These are phyloP conservation scores for Phlyctochytrium planicorne DNA, from an alignment of 192 early-diverging fungal genomes.

Conservation along the genomic window DNA sequence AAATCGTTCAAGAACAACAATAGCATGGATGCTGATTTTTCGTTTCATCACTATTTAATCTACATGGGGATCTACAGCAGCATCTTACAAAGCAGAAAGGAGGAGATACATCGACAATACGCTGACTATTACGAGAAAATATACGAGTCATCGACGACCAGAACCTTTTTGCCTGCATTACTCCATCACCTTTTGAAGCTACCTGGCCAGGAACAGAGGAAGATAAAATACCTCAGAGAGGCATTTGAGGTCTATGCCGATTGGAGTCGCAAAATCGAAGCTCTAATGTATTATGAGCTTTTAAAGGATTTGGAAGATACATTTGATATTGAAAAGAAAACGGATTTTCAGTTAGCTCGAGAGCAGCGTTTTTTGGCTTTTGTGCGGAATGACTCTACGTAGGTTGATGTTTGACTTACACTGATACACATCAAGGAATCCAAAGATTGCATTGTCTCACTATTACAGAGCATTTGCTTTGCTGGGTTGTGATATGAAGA, in stretches of 20 bases:
- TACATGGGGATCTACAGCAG: conserved; percentile 25
- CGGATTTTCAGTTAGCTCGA: too few relatives aligned
- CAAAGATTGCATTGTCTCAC: too few relatives aligned
- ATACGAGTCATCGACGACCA: background rate
- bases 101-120: conserved; percentile 22
- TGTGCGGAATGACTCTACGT: too few relatives aligned
- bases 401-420: too few relatives aligned
- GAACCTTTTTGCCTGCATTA: background rate
- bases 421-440: too few relatives aligned
- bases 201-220: background rate
- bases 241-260: background rate
- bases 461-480: too few relatives aligned
- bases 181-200: background rate
- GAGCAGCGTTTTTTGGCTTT: too few relatives aligned
- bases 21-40: too few relatives aligned
- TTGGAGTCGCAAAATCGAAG: background rate
- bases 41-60: conserved; percentile 26
- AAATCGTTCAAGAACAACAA: too few relatives aligned
- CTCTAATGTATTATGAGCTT: background rate
- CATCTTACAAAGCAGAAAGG: conserved; percentile 15
- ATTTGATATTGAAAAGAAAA: too few relatives aligned
- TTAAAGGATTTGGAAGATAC: too few relatives aligned
- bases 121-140: conserved; percentile 22
- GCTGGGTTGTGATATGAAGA: too few relatives aligned
- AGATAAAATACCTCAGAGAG: background rate